These are phyloP conservation scores for Penicillium tannophilum DNA, from an alignment of 495 filamentous ascomycete genomes.

Conservation along the genomic window DNA sequence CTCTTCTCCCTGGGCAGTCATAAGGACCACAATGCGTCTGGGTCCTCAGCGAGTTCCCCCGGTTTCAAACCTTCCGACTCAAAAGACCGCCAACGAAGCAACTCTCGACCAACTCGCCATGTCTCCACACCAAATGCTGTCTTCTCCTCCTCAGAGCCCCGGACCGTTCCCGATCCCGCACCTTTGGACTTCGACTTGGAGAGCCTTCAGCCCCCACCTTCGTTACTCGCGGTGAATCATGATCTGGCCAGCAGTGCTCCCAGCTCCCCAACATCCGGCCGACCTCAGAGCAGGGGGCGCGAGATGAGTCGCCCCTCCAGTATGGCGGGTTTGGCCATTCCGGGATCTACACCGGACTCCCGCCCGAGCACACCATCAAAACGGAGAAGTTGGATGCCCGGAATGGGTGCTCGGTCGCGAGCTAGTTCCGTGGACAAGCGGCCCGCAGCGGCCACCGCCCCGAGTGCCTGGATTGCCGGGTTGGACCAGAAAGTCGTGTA, in stretches of 20 bases:
- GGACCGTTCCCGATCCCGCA: slow-evolving; percentile 28
- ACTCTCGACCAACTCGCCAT: slow-evolving; percentile 41
- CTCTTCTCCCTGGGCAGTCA: slow-evolving; percentile 47
- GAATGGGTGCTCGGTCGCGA: slow-evolving; percentile 49
- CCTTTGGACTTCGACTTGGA: slow-evolving; percentile 39
- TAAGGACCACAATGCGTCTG: slow-evolving; percentile 33
- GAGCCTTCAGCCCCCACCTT: slow-evolving; percentile 44
- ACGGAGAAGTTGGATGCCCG: slow-evolving; percentile 59
- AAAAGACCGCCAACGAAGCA: slow-evolving; percentile 33
- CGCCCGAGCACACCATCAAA: slow-evolving; percentile 46
- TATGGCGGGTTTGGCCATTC: slow-evolving; percentile 41
- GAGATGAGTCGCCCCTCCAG: slow-evolving; percentile 41
- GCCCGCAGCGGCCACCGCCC: slow-evolving; percentile 17
- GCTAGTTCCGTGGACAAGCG: slow-evolving; percentile 40
- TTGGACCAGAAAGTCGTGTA: slow-evolving; percentile 62
- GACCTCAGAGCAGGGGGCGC: slow-evolving; percentile 45
- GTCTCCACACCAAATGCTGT: slow-evolving; percentile 38
- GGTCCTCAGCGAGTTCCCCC: slow-evolving; percentile 15
- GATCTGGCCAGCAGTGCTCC: slow-evolving; percentile 41
- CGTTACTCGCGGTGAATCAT: slow-evolving; percentile 45
- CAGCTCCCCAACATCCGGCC: slow-evolving; percentile 34
- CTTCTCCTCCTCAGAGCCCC: slow-evolving; percentile 28
- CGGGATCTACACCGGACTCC: slow-evolving; percentile 39
- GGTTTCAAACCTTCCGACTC: slow-evolving; percentile 21
- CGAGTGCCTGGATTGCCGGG: slow-evolving; percentile 65